A percentile compares a stretch with the other conserved stretches of the same genome.
phyloP scores from a whole-genome alignment of 768 basidiomycete species.

The Dacryopinax spathularia region DNA sequence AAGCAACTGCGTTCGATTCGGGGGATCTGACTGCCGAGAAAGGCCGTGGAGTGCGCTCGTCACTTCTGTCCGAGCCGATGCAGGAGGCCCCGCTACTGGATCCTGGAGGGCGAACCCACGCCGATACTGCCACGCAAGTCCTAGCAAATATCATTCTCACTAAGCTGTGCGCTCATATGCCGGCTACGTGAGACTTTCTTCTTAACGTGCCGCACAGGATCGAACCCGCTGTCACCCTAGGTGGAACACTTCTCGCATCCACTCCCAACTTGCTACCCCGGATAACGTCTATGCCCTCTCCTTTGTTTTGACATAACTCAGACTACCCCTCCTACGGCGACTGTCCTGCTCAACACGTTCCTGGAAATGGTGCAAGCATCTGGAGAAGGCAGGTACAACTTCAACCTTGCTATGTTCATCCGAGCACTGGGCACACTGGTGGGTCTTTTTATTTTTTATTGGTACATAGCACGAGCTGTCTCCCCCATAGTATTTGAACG shows the following conservation, averaged over 20 bases:
- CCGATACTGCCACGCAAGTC: slow-evolving; percentile 58
- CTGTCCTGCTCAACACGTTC: slow-evolving; percentile 56
- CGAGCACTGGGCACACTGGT: slow-evolving; percentile 57
- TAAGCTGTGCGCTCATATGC: slow-evolving; percentile 39
- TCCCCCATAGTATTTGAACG: slow-evolving; percentile 33
- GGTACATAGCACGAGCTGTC: background rate
- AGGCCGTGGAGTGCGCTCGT: slow-evolving; percentile 63
- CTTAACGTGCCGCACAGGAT: background rate
- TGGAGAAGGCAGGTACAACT: slow-evolving; percentile 38
- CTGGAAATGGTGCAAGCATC: slow-evolving; percentile 52
- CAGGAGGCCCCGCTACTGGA: slow-evolving; percentile 59
- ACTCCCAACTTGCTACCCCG: slow-evolving; percentile 55
- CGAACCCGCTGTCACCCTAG: background rate
- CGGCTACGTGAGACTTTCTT: slow-evolving; percentile 10
- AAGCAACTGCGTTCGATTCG: slow-evolving; percentile 63
- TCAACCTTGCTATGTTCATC: slow-evolving; percentile 35
- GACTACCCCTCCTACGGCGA: slow-evolving; percentile 52
- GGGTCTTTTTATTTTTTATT: slow-evolving; percentile 19
- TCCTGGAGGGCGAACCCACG: slow-evolving; percentile 55
- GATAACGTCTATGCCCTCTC: slow-evolving; percentile 58
- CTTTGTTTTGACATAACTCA: slow-evolving; percentile 65
- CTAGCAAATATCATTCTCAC: slow-evolving; percentile 59
- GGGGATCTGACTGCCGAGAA: slow-evolving; percentile 62
- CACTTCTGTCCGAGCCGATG: slow-evolving; percentile 59
- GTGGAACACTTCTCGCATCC: background rate